Conservation (phyloP, 2,329 filamentous ascomycete species). For the Geosmithia putterillii region DNA sequence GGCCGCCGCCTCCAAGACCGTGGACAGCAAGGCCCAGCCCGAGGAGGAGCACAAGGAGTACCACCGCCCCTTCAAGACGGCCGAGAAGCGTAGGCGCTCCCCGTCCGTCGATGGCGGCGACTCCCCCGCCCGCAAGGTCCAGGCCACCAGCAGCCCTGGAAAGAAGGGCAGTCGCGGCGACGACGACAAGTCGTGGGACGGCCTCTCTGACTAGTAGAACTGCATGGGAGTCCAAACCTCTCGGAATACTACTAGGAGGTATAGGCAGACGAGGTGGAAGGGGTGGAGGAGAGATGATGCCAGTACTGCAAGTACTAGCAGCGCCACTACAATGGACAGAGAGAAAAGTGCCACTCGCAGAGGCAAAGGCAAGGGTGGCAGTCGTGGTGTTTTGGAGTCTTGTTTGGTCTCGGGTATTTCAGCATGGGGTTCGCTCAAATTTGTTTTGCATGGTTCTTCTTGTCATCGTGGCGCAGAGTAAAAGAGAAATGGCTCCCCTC, state of each 20-base stretch:
- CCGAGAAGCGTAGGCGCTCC: neutral
- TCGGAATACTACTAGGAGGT: neutral
- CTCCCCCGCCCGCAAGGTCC: conserved; percentile 15
- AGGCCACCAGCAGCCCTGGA: conserved; percentile 1
- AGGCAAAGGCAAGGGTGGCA: neutral
- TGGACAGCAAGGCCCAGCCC: neutral
- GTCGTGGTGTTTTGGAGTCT: neutral
- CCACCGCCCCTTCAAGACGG: neutral
- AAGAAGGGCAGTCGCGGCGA: conserved; percentile 14
- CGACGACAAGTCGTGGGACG: conserved; percentile 30
- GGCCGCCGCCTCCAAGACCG: neutral
- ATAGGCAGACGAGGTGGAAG: neutral
- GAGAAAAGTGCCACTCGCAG: neutral
- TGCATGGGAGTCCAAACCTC: neutral
- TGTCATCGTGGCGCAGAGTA: neutral
- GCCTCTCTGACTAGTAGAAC: conserved; percentile 20
- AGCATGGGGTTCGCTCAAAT: neutral
- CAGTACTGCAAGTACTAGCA: too few relatives aligned
- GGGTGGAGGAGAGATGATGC: neutral
- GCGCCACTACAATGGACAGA: too few relatives aligned
- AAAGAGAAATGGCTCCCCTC: too few relatives aligned
- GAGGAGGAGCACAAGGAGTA: neutral
- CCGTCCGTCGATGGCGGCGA: neutral
- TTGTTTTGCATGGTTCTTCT: neutral
- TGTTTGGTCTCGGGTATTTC: neutral